Base-by-base conservation (phyloP, 768 basidiomycete genomes). In the Mycena epipterygia region DNA sequence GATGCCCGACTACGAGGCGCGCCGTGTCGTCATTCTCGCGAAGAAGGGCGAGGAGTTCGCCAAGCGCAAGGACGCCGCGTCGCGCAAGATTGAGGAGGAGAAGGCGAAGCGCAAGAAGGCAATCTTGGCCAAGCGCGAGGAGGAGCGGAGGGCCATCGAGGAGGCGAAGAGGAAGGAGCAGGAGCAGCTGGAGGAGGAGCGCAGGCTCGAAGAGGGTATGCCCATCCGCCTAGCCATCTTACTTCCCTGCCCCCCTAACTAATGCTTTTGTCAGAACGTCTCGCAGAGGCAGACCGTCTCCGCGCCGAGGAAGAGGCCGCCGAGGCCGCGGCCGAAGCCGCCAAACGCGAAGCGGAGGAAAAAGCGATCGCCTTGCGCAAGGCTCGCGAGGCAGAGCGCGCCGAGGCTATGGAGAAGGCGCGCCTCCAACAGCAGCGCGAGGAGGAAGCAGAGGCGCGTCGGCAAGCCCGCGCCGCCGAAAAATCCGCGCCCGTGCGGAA, bases 21-120 rank as follows among this genome's bases (percentile, higher is more conserved):
- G 90, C 67, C 87, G 87, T 67, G 84, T 87, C 53, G 82, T 76
- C 13, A 81, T 96, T 51, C 79, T 90, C 48, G 80, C 84, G 44
- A 89, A 86, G 81, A 89, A 89, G 55, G 84, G 83, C 13, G 89
- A 89, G 37, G 94, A 95, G 78, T 94, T 90, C 76, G 83, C 88
- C 57, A 85, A 85, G 80, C 89, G 84, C 76, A 80, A 86, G 72
- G 89, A 86, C 51, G 81, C 80, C 29, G 93, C 95, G 3, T 75
- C 81, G 73, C 84, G 81, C 79, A 95, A 91, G 86, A 90, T 96
- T 62, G 91, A 90, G 68, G 91, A 94, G 77, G 96, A 97, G 84
- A 97, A 96, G 86, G 86, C 87, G 53, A 92, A 91, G 85, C 85
- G 91, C 73, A 85, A 85, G 68, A 85, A 85, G 69, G 81, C 82